These are phyloP conservation scores for Strobilomyces confusus DNA, from an alignment of 768 basidiomycete genomes.

Conservation along the genomic window DNA sequence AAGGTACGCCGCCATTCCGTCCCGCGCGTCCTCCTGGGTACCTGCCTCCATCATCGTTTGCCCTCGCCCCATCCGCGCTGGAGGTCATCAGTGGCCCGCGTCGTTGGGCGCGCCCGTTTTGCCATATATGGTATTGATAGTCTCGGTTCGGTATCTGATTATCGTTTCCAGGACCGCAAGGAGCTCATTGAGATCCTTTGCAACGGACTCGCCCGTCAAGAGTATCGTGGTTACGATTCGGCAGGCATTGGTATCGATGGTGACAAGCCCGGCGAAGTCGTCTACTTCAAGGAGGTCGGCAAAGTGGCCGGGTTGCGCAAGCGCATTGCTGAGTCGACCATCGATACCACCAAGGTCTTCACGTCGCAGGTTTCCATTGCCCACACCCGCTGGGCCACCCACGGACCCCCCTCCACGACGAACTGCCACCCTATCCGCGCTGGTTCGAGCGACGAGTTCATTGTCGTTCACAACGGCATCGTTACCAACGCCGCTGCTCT, in stretches of 20 bases:
- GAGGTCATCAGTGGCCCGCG: neutral
- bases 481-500: conserved; percentile 93
- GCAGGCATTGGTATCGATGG: conserved; percentile 91
- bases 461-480: conserved; percentile 97
- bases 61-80: conserved; percentile 8
- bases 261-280: conserved; percentile 69
- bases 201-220: conserved; percentile 88
- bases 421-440: conserved; percentile 97
- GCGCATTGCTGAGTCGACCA: conserved; percentile 66
- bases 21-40: neutral
- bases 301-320: conserved; percentile 93
- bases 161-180: conserved; percentile 64
- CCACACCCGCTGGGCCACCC: conserved; percentile 99
- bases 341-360: conserved; percentile 75
- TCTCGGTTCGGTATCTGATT: conserved; percentile 12
- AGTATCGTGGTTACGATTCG: conserved; percentile 98
- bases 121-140: conserved; percentile 18
- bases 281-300: conserved; percentile 97
- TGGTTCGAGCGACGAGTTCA: conserved; percentile 78
- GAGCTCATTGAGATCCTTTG: conserved; percentile 88
- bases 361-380: conserved; percentile 93
- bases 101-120: conserved; percentile 1
- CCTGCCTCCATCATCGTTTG: neutral
- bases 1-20: conserved; percentile 54
- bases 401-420: conserved; percentile 79